These are phyloP conservation scores for Pisolithus orientalis DNA, from an alignment of 768 basidiomycete genomes.

Conservation along the genomic window DNA sequence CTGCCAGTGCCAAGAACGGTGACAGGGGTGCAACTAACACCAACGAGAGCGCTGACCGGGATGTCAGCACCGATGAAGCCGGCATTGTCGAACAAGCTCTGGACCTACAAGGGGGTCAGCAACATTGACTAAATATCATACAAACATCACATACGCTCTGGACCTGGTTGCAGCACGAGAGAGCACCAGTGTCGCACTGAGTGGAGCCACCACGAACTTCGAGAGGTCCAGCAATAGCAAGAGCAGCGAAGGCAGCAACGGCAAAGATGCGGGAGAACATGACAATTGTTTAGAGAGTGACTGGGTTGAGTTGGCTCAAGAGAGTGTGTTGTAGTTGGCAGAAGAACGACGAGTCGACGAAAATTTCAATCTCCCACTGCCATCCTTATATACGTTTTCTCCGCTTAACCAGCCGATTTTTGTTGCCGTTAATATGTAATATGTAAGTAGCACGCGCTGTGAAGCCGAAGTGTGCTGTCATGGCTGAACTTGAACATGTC, in stretches of 20 bases:
- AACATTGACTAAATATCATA: background rate
- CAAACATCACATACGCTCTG: background rate
- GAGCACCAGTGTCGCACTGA: constrained; percentile 1
- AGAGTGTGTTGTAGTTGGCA: background rate
- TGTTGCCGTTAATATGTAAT: too few species aligned
- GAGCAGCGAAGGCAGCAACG: background rate
- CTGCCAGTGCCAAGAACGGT: constrained; percentile 12
- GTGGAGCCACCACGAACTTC: background rate
- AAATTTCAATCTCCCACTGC: background rate
- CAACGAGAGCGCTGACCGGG: constrained; percentile 12
- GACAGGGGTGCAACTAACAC: constrained; percentile 32
- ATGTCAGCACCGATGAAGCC: background rate
- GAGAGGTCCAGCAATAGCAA: background rate
- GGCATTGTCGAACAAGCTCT: background rate
- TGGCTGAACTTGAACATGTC: too few species aligned
- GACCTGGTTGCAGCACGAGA: background rate
- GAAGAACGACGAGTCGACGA: background rate
- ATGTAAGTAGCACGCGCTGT: too few species aligned
- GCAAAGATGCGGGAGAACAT: constrained; percentile 6
- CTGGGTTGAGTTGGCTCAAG: background rate
- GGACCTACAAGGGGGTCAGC: background rate
- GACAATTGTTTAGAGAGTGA: background rate
- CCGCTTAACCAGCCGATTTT: too few species aligned
- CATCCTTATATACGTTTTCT: background rate
- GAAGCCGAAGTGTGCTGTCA: too few species aligned